Percentiles rank a stretch among this genome's conserved stretches.
phyloP scores from a whole-genome alignment of 805 yeast species.

The Jamesozyma jinghongensis region DNA sequence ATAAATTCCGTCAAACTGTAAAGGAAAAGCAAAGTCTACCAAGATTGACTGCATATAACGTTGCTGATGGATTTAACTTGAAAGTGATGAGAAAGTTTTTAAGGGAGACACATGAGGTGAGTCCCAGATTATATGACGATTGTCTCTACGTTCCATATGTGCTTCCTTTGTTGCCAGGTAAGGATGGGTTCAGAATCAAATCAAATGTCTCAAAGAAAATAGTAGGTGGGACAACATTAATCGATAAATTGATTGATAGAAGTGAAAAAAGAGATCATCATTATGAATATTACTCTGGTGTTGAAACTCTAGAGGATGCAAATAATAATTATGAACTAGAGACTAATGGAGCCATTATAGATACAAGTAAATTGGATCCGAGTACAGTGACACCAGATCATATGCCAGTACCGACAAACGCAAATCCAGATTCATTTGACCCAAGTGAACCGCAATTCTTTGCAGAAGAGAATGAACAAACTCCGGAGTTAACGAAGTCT shows the following conservation, averaged over 20 bases:
- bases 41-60: slow-evolving; percentile 85
- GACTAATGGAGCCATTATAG: slow-evolving; percentile 12
- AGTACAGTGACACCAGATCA: slow-evolving; percentile 19
- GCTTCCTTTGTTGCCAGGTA: slow-evolving; percentile 79
- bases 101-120: slow-evolving; percentile 62
- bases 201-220: slow-evolving; percentile 44
- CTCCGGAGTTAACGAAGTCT: too few relatives aligned
- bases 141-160: slow-evolving; percentile 87
- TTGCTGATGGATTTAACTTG: slow-evolving; percentile 74
- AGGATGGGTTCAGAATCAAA: slow-evolving; percentile 63
- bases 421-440: slow-evolving; percentile 54
- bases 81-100: slow-evolving; percentile 55
- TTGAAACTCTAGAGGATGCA: slow-evolving; percentile 51
- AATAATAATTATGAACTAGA: slow-evolving; percentile 35
- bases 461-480: slow-evolving; percentile 34
- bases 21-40: slow-evolving; percentile 44
- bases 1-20: neutral
- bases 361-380: slow-evolving; percentile 11
- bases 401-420: slow-evolving; percentile 20
- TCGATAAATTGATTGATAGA: slow-evolving; percentile 71
- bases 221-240: slow-evolving; percentile 35
- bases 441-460: slow-evolving; percentile 92
- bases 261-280: slow-evolving; percentile 87
- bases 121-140: slow-evolving; percentile 84
- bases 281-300: slow-evolving; percentile 80